Evolutionary conservation across 129 eudicot genomes (phyloP).

Genomic region (Escallonia rubra): DNA sequence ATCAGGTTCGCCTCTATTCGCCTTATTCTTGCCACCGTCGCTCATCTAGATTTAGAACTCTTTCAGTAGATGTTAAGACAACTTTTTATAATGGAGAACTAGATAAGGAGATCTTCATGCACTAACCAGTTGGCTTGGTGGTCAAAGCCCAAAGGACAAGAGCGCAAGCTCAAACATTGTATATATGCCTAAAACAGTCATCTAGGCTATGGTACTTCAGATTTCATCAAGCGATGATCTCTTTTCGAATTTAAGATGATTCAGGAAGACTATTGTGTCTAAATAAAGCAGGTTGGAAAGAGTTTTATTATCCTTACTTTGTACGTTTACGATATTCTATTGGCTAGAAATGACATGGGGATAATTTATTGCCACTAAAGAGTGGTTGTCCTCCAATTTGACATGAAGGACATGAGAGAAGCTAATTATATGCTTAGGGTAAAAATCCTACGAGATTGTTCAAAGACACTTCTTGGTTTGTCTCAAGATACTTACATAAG

Average conservation of each 20-base stretch:
- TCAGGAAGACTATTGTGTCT: neutral
- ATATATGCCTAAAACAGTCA: too few species aligned
- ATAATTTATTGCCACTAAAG: neutral
- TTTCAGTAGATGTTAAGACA: neutral
- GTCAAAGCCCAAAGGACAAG: too few species aligned
- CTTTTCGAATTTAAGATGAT: neutral
- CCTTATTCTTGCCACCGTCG: neutral
- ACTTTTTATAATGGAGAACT: too few species aligned
- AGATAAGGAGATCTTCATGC: too few species aligned
- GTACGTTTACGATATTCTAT: neutral
- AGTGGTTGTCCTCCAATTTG: neutral
- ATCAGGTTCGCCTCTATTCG: neutral
- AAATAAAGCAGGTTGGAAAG: neutral
- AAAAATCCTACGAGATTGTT: neutral
- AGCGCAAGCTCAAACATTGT: too few species aligned
- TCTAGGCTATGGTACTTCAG: neutral
- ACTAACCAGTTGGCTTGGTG: neutral
- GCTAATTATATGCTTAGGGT: constrained; percentile 2
- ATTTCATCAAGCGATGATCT: neutral
- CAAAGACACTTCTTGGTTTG: too few species aligned
- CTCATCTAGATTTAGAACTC: neutral
- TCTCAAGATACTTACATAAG: too few species aligned
- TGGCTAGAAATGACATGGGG: neutral
- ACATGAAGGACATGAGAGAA: constrained; percentile 13
- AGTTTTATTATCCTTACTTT: neutral